These are phyloP conservation scores for Cudoniella acicularis DNA, from an alignment of 495 filamentous ascomycete species.

Conservation along the genomic window DNA sequence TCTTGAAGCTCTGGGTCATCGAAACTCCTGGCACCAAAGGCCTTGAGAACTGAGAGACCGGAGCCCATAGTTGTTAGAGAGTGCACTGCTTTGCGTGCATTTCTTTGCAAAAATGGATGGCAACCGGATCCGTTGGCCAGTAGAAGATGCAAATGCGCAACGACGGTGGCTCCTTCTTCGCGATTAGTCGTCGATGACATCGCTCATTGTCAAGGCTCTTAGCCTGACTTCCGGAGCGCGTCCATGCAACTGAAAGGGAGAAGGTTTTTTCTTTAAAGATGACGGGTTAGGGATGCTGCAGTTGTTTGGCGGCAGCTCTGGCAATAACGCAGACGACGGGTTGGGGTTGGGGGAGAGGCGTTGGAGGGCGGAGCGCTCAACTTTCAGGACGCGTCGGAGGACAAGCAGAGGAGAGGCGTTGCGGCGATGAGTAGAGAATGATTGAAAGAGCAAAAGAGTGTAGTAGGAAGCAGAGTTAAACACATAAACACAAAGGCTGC, in stretches of 20 bases:
- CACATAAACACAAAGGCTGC: background rate
- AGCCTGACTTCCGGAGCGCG: background rate
- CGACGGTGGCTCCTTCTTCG: background rate
- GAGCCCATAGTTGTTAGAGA: conserved; percentile 18
- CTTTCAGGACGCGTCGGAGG: background rate
- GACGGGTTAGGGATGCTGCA: background rate
- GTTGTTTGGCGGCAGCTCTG: background rate
- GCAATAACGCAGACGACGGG: too few relatives aligned
- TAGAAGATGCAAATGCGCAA: background rate
- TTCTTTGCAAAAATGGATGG: conserved; percentile 15
- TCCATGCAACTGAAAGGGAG: background rate
- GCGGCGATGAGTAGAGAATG: background rate
- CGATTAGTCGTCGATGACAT: background rate
- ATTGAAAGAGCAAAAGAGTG: background rate
- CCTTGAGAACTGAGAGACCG: conserved; percentile 7
- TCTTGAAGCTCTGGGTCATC: conserved; percentile 3
- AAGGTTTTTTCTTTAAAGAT: background rate
- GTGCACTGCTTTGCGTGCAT: conserved; percentile 14
- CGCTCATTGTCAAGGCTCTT: background rate
- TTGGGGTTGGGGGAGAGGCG: background rate
- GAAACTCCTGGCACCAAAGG: background rate
- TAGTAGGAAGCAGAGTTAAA: background rate
- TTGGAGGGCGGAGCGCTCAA: background rate
- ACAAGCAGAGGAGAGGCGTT: background rate
- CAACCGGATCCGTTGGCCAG: background rate